Conservation (phyloP, 257 asterid genomes). For the Parsonsia alboflavescens region DNA sequence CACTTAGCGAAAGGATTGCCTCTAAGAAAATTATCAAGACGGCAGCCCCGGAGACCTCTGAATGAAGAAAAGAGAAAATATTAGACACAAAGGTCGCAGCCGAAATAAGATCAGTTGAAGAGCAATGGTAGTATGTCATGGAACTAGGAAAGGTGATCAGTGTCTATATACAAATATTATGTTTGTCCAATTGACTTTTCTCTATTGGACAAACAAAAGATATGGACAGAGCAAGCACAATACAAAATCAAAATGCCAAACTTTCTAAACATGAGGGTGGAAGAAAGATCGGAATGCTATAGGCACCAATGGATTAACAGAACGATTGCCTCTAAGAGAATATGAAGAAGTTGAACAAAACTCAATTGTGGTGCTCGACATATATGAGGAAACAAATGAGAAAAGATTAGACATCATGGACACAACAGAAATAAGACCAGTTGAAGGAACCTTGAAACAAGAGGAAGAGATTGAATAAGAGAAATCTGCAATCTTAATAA, state of each 20-base stretch:
- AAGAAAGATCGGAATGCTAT: no score
- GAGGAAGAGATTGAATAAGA: neutral
- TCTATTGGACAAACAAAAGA: neutral
- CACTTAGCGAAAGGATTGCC: neutral
- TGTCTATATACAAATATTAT: neutral
- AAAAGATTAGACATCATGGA: neutral
- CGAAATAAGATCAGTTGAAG: neutral
- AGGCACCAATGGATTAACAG: neutral
- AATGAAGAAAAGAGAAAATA: neutral
- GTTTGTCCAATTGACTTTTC: neutral
- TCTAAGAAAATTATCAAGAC: neutral
- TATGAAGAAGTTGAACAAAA: neutral
- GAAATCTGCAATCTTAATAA: neutral
- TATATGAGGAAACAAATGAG: neutral
- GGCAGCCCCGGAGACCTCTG: neutral
- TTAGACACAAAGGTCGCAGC: neutral
- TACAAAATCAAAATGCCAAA: neutral
- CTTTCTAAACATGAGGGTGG: neutral
- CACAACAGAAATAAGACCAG: neutral
- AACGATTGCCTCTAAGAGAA: neutral
- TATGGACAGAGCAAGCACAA: neutral
- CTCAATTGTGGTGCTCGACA: neutral
- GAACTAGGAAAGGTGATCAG: slow-evolving; percentile 2
- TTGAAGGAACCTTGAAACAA: neutral
- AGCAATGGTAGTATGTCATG: neutral